phyloP scores from a whole-genome alignment of 805 yeast species.

The Sugiyamaella americana region DNA sequence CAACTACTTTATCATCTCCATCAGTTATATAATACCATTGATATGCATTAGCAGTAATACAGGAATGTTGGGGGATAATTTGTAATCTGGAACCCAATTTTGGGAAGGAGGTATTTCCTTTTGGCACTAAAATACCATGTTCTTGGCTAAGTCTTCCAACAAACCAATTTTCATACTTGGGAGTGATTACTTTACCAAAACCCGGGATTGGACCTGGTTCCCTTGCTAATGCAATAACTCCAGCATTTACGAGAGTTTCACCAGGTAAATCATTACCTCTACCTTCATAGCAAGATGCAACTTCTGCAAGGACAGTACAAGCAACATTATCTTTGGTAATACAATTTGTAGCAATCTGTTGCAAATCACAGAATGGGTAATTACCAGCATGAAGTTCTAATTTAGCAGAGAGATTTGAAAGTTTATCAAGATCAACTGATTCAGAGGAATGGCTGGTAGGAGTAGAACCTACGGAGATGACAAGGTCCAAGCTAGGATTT shows the following conservation, averaged over 20 bases:
- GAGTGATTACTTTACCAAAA: constrained; percentile 43
- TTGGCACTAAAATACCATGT: constrained; percentile 66
- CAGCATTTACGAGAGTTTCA: constrained; percentile 63
- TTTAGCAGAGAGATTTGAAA: constrained; percentile 25
- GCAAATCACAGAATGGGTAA: constrained; percentile 66
- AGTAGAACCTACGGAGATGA: constrained; percentile 73
- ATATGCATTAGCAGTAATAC: constrained; percentile 61
- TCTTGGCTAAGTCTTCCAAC: constrained; percentile 71
- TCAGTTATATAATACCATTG: constrained; percentile 53
- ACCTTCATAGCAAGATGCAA: constrained; percentile 51
- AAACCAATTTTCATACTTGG: constrained; percentile 48
- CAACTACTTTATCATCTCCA: constrained; percentile 43
- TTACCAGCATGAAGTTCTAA: constrained; percentile 81
- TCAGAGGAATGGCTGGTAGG: constrained; percentile 65
- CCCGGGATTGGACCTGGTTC: constrained; percentile 61
- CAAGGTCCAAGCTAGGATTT: constrained; percentile 37
- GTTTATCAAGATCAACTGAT: constrained; percentile 11
- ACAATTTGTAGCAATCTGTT: constrained; percentile 67
- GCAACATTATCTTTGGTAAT: constrained; percentile 43
- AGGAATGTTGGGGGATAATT: constrained; percentile 64
- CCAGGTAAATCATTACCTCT: constrained; percentile 49
- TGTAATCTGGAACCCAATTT: constrained; percentile 45
- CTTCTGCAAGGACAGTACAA: constrained; percentile 50
- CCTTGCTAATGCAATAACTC: constrained; percentile 62
- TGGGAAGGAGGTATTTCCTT: constrained; percentile 17